These are phyloP conservation scores for Mycosphaerella arachidis DNA, from an alignment of 2,329 filamentous ascomycete species.

Conservation along the genomic window DNA sequence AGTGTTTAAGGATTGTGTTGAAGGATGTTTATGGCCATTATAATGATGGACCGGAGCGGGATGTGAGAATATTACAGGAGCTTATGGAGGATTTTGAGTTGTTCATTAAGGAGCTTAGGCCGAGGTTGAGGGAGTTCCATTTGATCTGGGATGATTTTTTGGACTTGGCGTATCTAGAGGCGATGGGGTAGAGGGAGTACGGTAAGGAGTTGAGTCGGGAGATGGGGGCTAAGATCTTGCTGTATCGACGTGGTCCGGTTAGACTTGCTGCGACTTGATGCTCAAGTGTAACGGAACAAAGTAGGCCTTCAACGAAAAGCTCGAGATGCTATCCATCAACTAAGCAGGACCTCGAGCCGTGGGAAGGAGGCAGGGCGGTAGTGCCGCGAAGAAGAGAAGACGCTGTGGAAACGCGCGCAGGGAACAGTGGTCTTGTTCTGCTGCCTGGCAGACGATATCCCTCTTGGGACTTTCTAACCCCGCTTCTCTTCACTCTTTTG, in stretches of 20 bases:
- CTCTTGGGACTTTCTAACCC: not conserved
- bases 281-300: not conserved
- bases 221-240: not conserved
- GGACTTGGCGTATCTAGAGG: not conserved
- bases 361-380: not conserved
- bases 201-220: not conserved
- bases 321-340: not conserved
- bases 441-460: not conserved
- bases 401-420: not conserved
- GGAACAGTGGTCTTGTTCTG: not conserved
- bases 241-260: not conserved
- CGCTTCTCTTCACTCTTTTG: not conserved
- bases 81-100: not conserved
- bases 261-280: not conserved
- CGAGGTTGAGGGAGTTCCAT: not conserved
- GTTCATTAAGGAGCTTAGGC: not conserved
- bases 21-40: not conserved
- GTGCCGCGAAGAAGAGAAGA: not conserved
- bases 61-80: not conserved
- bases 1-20: not conserved
- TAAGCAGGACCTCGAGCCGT: not conserved
- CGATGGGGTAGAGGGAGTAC: not conserved
- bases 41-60: not conserved
- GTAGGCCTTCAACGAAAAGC: not conserved
- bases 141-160: not conserved